phyloP scores from a whole-genome alignment of 2,329 filamentous ascomycete species.

The Diaporthe nobilis region DNA sequence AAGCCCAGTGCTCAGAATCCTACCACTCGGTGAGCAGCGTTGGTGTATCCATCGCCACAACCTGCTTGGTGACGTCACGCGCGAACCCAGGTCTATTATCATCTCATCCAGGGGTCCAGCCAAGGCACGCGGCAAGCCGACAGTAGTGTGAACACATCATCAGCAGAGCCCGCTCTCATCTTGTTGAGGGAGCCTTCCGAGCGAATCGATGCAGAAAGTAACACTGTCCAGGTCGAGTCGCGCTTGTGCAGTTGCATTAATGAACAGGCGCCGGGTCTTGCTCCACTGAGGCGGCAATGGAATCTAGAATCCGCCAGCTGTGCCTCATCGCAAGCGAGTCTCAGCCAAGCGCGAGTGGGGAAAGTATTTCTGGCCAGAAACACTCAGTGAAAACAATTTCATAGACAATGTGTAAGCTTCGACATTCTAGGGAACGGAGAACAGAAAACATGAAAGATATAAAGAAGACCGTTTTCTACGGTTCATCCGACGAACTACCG shows the following conservation, averaged over 20 bases:
- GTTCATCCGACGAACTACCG: background rate
- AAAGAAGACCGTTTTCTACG: background rate
- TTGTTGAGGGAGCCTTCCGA: conserved; percentile 14
- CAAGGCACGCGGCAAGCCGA: conserved; percentile 30
- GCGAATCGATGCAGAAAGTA: background rate
- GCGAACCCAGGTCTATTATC: conserved; percentile 5
- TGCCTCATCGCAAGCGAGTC: background rate
- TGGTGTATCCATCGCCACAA: conserved; percentile 22
- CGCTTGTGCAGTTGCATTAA: conserved; percentile 30
- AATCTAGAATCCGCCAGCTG: background rate
- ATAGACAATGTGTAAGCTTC: background rate
- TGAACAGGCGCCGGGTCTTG: conserved; percentile 6
- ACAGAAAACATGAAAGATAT: background rate
- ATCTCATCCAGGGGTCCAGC: conserved; percentile 33
- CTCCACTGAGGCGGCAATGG: conserved; percentile 26
- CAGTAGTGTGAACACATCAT: background rate
- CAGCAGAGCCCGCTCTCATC: conserved; percentile 20
- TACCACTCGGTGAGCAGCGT: conserved; percentile 14
- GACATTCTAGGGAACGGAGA: background rate
- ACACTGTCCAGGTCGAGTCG: background rate
- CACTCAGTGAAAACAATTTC: background rate
- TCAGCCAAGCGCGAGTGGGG: conserved; percentile 7
- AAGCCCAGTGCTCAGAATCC: conserved; percentile 8
- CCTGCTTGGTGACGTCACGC: conserved; percentile 35
- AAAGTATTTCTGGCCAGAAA: background rate